Percentiles rank a stretch among this genome's conserved stretches.
Evolutionary conservation across 768 basidiomycete species (phyloP).

Genomic region (Mycena polygramma): DNA sequence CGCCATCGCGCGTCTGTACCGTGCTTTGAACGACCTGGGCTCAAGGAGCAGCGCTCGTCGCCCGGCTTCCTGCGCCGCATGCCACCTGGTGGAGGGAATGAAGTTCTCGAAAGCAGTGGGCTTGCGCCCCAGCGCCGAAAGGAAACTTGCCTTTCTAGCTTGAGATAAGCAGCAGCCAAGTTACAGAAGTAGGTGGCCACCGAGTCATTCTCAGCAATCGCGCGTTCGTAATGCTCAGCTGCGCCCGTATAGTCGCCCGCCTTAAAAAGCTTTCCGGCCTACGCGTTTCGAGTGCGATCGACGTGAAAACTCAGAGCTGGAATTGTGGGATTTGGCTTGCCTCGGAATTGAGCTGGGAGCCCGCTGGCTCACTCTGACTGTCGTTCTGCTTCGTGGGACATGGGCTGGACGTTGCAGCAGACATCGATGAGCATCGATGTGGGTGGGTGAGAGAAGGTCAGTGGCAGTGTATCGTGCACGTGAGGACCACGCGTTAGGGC

Average conservation of each 20-base stretch:
- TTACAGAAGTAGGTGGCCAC: slow-evolving; percentile 13
- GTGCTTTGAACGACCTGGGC: slow-evolving; percentile 10
- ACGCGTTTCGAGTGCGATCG: too few relatives aligned
- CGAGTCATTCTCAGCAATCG: not conserved
- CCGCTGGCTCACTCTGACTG: not conserved
- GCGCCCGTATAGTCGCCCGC: slow-evolving; percentile 12
- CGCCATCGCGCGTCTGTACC: slow-evolving; percentile 24
- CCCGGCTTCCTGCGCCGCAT: slow-evolving; percentile 11
- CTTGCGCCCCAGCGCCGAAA: too few relatives aligned
- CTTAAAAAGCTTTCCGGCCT: slow-evolving; percentile 18
- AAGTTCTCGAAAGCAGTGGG: too few relatives aligned
- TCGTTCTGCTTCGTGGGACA: too few relatives aligned
- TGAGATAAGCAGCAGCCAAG: slow-evolving; percentile 13
- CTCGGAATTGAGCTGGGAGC: slow-evolving; percentile 2
- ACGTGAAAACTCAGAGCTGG: not conserved
- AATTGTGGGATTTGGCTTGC: not conserved
- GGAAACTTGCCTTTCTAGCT: not conserved
- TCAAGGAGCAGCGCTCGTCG: slow-evolving; percentile 2
- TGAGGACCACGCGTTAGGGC: too few relatives aligned
- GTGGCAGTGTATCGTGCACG: too few relatives aligned
- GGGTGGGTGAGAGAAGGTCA: too few relatives aligned
- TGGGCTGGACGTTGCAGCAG: too few relatives aligned
- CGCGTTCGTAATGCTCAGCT: not conserved
- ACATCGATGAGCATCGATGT: too few relatives aligned
- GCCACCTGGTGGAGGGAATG: slow-evolving; percentile 2